These are phyloP conservation scores for Nicotiana paniculata DNA, from an alignment of 257 asterid genomes.

Conservation along the genomic window DNA sequence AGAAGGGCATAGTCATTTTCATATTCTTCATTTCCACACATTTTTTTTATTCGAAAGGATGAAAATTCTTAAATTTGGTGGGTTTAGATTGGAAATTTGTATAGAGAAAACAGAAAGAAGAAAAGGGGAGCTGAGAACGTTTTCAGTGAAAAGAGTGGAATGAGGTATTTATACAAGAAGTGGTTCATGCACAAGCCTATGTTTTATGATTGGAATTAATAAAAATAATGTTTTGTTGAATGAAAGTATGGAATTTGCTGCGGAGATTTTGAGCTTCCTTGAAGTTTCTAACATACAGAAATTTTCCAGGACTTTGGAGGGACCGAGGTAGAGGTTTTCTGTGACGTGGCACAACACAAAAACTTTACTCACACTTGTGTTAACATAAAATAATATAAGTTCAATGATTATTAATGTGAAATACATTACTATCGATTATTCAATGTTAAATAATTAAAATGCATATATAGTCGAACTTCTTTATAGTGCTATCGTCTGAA, in stretches of 20 bases:
- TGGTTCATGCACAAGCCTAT: neutral
- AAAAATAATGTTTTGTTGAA: neutral
- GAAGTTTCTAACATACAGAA: neutral
- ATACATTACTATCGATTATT: too few relatives aligned
- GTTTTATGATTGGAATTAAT: neutral
- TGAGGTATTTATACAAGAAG: neutral
- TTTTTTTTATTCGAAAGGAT: neutral
- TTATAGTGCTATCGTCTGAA: too few relatives aligned
- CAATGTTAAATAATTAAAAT: too few relatives aligned
- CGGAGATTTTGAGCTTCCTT: neutral
- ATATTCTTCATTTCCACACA: conserved; percentile 13
- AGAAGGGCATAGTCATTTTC: conserved; percentile 24
- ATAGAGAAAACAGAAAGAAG: neutral
- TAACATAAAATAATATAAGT: too few relatives aligned
- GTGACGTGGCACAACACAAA: too few relatives aligned
- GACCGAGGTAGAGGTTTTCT: neutral
- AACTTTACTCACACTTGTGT: too few relatives aligned
- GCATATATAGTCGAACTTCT: too few relatives aligned
- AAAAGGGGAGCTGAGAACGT: neutral
- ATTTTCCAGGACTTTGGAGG: neutral
- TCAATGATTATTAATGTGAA: too few relatives aligned
- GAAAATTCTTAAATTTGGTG: neutral
- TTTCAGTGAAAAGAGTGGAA: neutral
- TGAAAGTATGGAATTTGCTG: neutral
- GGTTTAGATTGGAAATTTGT: neutral